Evolutionary conservation across 83 land plant species (phyloP), one percentile per base, ranked within the genome.

Genomic region (Larix sibirica): DNA sequence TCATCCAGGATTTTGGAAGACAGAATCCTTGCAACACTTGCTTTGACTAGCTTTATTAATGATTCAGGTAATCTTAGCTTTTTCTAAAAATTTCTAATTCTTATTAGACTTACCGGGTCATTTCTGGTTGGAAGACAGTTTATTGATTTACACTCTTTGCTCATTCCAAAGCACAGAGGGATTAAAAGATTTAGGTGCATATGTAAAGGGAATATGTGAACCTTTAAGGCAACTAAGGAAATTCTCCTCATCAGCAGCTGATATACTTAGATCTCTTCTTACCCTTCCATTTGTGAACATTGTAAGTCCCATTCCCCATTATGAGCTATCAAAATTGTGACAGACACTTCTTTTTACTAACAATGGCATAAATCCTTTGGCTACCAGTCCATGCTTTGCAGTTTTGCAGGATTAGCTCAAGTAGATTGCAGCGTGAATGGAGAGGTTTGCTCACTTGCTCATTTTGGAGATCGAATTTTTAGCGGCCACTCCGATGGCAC

Each of bases 401-500:
- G 84, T 67, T 92, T 88, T 42, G 77, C 81, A 58, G 96, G 91
- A 73, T 26, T 83, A 24, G 80, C 61, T 73, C 85, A 81, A 65
- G 40, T 84, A 77, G 96, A 93, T 85, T 56, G 67, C 20, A 71
- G 82, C 69, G n/a, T 56, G 50, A 93, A 86, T 84, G 94, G 96
- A 16, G 92, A 88, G 70, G 82, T 86, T 56, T 62, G 86, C 36
- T 86, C 85, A 38, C 63, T 93, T 81, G 81, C 83, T 68, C 81
- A 82, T 88, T 20, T 79, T 0, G 84, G 82, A 80, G 83, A 84
- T 31, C 77, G 85, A 56, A 42, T 93, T 63, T 83, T 85, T 44
- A 93, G 94, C 80, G 85, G 94, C 77, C 94, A 93, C 79, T 81
- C 90, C 81, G 96, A 93, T 90, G 96, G 90, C 62, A 88, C 89